Percentiles rank a stretch among this genome's conserved stretches.
These are phyloP conservation scores for Alternaria incomplexa DNA, from an alignment of 2,329 filamentous ascomycete genomes.

Conservation along the genomic window DNA sequence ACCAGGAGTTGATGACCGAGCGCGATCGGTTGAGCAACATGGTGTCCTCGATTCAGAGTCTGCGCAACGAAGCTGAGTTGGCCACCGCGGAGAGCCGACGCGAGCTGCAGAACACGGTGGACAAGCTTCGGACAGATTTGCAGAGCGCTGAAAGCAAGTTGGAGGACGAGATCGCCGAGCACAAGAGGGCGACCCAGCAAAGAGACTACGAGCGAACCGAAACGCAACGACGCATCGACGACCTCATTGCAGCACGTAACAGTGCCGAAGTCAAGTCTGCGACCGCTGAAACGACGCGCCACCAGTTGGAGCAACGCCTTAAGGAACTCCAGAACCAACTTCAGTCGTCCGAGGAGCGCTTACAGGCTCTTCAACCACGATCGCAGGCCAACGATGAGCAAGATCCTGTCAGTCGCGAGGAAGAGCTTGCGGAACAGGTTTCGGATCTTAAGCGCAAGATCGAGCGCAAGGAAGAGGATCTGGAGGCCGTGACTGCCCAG, in stretches of 20 bases:
- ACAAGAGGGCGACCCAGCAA: slow-evolving; percentile 79
- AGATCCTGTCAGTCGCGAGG: slow-evolving; percentile 67
- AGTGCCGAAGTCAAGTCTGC: slow-evolving; percentile 86
- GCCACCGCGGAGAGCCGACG: slow-evolving; percentile 81
- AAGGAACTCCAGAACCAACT: slow-evolving; percentile 89
- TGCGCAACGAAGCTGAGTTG: slow-evolving; percentile 91
- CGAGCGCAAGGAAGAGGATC: slow-evolving; percentile 77
- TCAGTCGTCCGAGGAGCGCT: slow-evolving; percentile 85
- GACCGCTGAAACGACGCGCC: slow-evolving; percentile 82
- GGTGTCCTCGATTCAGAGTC: slow-evolving; percentile 81
- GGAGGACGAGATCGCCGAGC: slow-evolving; percentile 80
- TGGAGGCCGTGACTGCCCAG: slow-evolving; percentile 81
- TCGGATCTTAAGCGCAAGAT: slow-evolving; percentile 87
- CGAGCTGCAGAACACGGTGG: slow-evolving; percentile 77
- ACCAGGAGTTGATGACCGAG: slow-evolving; percentile 83
- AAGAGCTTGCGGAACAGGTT: slow-evolving; percentile 83
- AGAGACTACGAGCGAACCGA: slow-evolving; percentile 92
- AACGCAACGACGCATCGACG: slow-evolving; percentile 88
- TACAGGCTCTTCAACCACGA: slow-evolving; percentile 80
- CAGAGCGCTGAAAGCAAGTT: slow-evolving; percentile 81
- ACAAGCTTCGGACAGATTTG: slow-evolving; percentile 80
- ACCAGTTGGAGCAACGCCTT: slow-evolving; percentile 86
- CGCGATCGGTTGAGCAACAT: slow-evolving; percentile 82
- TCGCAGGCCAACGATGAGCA: slow-evolving; percentile 63
- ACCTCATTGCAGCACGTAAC: slow-evolving; percentile 79